Base-by-base conservation (phyloP, 2,329 filamentous ascomycete genomes). In the Juglanconis sp. region DNA sequence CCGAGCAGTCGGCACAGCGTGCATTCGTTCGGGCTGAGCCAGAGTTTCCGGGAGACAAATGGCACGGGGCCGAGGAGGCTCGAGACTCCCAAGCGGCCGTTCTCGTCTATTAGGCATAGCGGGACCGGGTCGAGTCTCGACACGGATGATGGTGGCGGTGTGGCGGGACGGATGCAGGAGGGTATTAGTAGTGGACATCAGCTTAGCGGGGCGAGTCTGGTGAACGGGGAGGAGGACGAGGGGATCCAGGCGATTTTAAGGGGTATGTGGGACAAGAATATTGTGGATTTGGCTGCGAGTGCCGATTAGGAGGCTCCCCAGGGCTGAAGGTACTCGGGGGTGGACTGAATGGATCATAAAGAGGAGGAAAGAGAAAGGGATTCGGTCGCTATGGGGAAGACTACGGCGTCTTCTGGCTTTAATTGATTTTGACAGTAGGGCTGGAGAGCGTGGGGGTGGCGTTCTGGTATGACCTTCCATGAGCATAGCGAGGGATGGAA, bases 221-320 rank as follows among this genome's bases (percentile, higher is more conserved):
- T 78, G 0, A 79, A 80, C n/a, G 74, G 72, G 3, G 76, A 79
- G 30, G 81, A 81, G 32, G 79, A 82, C 53, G 79, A 83, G 53
- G 79, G 77, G 9, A 80, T 82, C 1, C 73, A 78, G 1, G 74
- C 79, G 4, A 66, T 87, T 48, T 71, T 88, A 56, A 76, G 84
- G 58, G 83, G 81, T 63, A 70, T 88, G 53, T 88, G 85, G 85
- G 84, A 87, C 50, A 87, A 83, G 76, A 82, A 77, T 53, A 48
- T 54, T 31, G 74, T 79, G 70, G 82, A 86, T 66, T 72, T 86
- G 60, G 81, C 82, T 66, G 79, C 80, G 34, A 86, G 84, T 67
- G 77, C 80, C 72, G 77, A 79, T 44, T 79, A 74, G 71, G 65
- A 64, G 62, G 2, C 3, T 35, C 15, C 10, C 24, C 9, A 30